A percentile compares a stretch with the other conserved stretches of the same genome.
phyloP scores from a whole-genome alignment of 2,329 filamentous ascomycete species.

The Cercospora canescens region DNA sequence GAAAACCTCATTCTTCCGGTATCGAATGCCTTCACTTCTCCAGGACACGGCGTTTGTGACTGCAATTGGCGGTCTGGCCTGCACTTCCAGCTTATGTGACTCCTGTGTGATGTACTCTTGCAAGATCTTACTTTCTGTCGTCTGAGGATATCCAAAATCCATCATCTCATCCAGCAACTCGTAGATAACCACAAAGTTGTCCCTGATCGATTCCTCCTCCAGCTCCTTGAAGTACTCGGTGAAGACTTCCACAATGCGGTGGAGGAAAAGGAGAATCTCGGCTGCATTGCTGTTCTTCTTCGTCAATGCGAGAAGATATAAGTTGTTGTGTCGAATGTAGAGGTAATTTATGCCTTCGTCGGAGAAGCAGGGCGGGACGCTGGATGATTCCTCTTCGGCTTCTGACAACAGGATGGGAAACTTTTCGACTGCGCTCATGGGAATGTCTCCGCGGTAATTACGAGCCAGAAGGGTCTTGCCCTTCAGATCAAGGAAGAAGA shows the following conservation, averaged over 20 bases:
- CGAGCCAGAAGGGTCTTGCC: conserved; percentile 99
- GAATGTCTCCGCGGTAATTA: conserved; percentile 97
- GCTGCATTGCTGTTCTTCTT: conserved; percentile 99
- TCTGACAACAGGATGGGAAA: conserved; percentile 95
- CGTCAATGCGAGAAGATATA: conserved; percentile 94
- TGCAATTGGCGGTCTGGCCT: conserved; percentile 92
- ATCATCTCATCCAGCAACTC: conserved; percentile 99
- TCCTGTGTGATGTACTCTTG: conserved; percentile 98
- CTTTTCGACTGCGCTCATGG: conserved; percentile 98
- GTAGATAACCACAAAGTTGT: conserved; percentile 99
- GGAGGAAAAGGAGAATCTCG: conserved; percentile 96
- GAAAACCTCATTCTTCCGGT: conserved; percentile 99
- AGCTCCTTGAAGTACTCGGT: conserved; percentile 99
- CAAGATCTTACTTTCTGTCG: conserved; percentile 95
- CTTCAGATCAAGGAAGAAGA: conserved; percentile 99
- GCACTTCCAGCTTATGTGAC: conserved; percentile 96
- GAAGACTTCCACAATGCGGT: conserved; percentile 98
- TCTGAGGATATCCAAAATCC: conserved; percentile 99
- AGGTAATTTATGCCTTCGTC: conserved; percentile 99
- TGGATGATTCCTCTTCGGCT: conserved; percentile 98
- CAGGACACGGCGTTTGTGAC: conserved; percentile 98
- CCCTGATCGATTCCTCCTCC: conserved; percentile 96
- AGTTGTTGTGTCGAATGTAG: conserved; percentile 98
- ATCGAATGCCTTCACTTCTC: conserved; percentile 96
- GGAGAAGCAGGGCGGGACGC: conserved; percentile 95